These are phyloP conservation scores for Poa pratensis DNA, from an alignment of 176 grass and related monocot genomes.

Conservation along the genomic window DNA sequence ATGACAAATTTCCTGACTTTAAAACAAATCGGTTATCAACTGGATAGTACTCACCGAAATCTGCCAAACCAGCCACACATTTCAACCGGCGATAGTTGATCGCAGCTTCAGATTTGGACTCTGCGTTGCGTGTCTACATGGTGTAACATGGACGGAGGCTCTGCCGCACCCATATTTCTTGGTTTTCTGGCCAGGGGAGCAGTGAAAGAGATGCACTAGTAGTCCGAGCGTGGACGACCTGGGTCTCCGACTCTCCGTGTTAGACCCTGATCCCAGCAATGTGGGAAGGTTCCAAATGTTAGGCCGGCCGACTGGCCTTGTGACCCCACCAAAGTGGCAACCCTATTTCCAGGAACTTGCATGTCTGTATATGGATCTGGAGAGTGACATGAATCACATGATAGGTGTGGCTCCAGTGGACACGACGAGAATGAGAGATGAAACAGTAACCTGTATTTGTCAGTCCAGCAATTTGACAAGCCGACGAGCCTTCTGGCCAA, in stretches of 20 bases:
- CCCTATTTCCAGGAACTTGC: not conserved
- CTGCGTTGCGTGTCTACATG: too few species aligned
- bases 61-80: not conserved
- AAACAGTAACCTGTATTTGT: not conserved
- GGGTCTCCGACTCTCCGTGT: not conserved
- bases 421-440: not conserved
- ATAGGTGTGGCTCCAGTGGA: not conserved
- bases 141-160: not conserved
- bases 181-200: not conserved
- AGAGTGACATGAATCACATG: not conserved
- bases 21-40: not conserved
- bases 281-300: constrained; percentile 29
- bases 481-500: not conserved
- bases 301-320: not conserved
- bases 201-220: not conserved
- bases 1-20: not conserved
- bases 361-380: not conserved
- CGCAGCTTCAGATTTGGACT: not conserved
- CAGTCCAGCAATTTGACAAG: not conserved
- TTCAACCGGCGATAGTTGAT: not conserved
- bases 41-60: not conserved
- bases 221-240: not conserved
- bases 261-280: not conserved
- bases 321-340: too few species aligned
- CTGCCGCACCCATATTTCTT: not conserved